Evolutionary conservation across 192 early-diverging fungal species (phyloP), one percentile per base, ranked within the genome.

Genomic region (Oehlia diaphana): DNA sequence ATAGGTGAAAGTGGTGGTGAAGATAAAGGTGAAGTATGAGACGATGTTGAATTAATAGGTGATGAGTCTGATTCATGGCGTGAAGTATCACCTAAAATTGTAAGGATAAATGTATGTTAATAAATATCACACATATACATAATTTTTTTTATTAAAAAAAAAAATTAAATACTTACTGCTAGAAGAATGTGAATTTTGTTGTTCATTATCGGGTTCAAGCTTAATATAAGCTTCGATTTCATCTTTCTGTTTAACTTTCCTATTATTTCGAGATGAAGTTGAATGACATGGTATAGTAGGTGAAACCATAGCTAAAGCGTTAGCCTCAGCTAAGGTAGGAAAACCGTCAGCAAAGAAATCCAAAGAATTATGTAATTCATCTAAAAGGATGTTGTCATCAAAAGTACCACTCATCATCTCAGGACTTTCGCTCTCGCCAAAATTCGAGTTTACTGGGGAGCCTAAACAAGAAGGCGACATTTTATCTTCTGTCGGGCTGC

Each of bases 331-430:
- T 63, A 76, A 63, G 63, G 74, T 9, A 13, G 74, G 2, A 63
- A 76, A 76, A 16, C 61, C 35, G 16, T 76, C 74, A 61, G 28
- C 16, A 76, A 76, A 63, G 53, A 76, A 76, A 76, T 63, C 74
- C 74, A 76, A 76, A 33, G 74, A 35, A 35, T 62, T 64, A 53
- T 53, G n/a, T 23, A 76, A 37, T 31, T 63, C 74, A n/a, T 76
- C 74, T 61, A 76, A 61, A 35, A 76, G 58, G 61, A 63, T 21
- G 37, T 28, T 23, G 35, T 76, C 61, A 63, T 63, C 47, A 63
- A 76, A 76, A 76, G 50, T 37, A 21, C 37, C n/a, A 37, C 61
- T 63, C 31, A 76, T 21, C 53, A 76, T 61, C 35, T 63, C 28
- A 42, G 74, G 47, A 78, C 62, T 77, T 26, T 69, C 65, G 16